Conservation (phyloP, 371 early-diverging fungal genomes). For the Fennellomyces sp. region DNA sequence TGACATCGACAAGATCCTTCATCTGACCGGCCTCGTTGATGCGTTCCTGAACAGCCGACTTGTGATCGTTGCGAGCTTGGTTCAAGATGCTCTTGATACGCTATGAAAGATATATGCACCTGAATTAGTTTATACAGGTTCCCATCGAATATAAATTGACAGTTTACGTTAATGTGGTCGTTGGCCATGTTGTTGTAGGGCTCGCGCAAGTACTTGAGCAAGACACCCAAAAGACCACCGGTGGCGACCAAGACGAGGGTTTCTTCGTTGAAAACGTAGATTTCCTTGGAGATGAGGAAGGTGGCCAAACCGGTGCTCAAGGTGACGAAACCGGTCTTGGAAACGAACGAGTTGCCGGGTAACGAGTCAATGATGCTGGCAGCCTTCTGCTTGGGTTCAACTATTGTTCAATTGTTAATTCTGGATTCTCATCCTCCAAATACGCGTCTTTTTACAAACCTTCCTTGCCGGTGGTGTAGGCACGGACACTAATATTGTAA, state of each 20-base stretch:
- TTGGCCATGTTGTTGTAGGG: conserved; percentile 87
- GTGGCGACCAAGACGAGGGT: conserved; percentile 79
- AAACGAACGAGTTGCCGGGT: conserved; percentile 86
- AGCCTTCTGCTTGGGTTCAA: conserved; percentile 77
- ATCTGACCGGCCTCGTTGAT: conserved; percentile 90
- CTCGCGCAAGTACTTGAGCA: conserved; percentile 80
- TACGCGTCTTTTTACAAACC: conserved; percentile 17
- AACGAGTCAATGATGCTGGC: conserved; percentile 88
- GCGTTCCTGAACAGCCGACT: conserved; percentile 83
- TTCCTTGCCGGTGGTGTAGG: conserved; percentile 42
- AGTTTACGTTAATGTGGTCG: conserved; percentile 69
- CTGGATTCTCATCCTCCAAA: neutral
- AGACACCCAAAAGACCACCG: conserved; percentile 73
- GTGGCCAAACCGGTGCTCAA: conserved; percentile 86
- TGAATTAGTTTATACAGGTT: neutral
- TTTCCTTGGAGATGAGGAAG: conserved; percentile 93
- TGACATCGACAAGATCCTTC: conserved; percentile 91
- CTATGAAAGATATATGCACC: conserved; percentile 15
- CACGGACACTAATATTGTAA: conserved; percentile 44
- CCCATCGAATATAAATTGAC: neutral
- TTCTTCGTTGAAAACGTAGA: conserved; percentile 96
- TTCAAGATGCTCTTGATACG: conserved; percentile 80
- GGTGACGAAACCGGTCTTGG: conserved; percentile 91
- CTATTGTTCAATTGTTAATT: conserved; percentile 13
- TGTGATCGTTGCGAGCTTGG: conserved; percentile 91